Percentiles rank a stretch among this genome's conserved stretches.
Conservation (phyloP, 2,329 filamentous ascomycete genomes). For the Anthostomella pinea region DNA sequence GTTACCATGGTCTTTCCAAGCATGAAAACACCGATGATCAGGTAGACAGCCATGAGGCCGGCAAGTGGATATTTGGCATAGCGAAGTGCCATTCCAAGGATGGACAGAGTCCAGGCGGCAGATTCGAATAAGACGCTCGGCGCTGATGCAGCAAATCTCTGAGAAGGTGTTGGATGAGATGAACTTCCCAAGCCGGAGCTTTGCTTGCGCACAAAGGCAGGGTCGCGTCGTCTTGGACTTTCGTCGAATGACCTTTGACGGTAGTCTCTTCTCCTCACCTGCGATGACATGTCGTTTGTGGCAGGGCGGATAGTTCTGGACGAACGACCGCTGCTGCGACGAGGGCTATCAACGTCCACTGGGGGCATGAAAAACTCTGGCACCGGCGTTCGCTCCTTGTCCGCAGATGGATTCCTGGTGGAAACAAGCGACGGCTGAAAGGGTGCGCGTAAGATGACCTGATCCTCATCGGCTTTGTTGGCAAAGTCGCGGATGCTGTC, state of each 20-base stretch:
- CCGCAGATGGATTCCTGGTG: constrained; percentile 24
- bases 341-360: constrained; percentile 40
- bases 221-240: constrained; percentile 18
- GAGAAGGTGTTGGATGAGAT: constrained; percentile 21
- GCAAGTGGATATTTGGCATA: constrained; percentile 64
- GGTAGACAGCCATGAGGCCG: constrained; percentile 57
- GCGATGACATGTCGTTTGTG: constrained; percentile 25
- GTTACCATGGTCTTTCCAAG: constrained; percentile 62
- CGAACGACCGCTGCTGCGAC: constrained; percentile 34
- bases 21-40: constrained; percentile 57
- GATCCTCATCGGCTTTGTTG: constrained; percentile 52
- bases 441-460: constrained; percentile 52
- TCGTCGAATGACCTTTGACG: constrained; percentile 16
- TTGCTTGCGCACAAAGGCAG: too few relatives aligned
- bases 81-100: constrained; percentile 57
- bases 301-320: constrained; percentile 33
- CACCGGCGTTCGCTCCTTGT: constrained; percentile 42
- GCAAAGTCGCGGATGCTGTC: constrained; percentile 56
- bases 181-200: too few relatives aligned
- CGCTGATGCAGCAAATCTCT: constrained; percentile 35
- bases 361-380: constrained; percentile 54
- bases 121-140: constrained; percentile 39
- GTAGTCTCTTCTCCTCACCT: constrained; percentile 29
- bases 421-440: constrained; percentile 50
- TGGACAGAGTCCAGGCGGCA: constrained; percentile 49